Conservation (phyloP, 2,329 filamentous ascomycete genomes). For the Boeremia exigua region DNA sequence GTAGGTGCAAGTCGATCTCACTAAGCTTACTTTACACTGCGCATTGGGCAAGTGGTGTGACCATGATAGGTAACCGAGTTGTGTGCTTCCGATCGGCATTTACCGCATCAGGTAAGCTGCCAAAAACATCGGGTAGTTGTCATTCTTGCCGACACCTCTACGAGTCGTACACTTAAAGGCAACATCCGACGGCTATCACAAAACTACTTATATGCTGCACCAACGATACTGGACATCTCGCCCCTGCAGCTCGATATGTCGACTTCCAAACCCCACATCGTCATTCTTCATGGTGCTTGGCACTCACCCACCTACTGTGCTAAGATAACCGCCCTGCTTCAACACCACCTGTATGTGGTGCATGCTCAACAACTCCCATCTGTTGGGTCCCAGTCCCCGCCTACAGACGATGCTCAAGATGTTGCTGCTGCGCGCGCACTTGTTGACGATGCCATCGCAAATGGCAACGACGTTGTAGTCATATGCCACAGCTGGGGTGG, state of each 20-base stretch:
- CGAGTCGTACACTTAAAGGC: no score
- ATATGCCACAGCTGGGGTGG: conserved; percentile 56
- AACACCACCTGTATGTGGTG: conserved; percentile 39
- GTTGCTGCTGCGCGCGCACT: conserved; percentile 41
- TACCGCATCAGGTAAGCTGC: no score
- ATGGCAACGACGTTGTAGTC: conserved; percentile 51
- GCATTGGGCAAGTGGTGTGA: background rate
- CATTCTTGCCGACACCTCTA: background rate
- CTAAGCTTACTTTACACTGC: no score
- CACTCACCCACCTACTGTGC: conserved; percentile 42
- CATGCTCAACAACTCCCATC: conserved; percentile 38
- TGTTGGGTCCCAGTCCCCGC: conserved; percentile 28
- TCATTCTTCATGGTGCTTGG: conserved; percentile 47
- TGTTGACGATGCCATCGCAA: conserved; percentile 45
- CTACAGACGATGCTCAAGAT: conserved; percentile 42
- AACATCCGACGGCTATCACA: background rate
- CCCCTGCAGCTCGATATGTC: conserved; percentile 16
- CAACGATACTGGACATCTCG: no score
- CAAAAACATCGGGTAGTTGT: background rate
- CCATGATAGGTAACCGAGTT: background rate
- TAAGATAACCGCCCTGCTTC: conserved; percentile 35
- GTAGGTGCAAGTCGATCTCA: background rate
- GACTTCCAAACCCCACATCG: conserved; percentile 39
- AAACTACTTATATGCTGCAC: background rate
- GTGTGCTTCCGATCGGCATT: no score